phyloP scores from a whole-genome alignment of 768 basidiomycete genomes.

The Boletus tylopilopsis region DNA sequence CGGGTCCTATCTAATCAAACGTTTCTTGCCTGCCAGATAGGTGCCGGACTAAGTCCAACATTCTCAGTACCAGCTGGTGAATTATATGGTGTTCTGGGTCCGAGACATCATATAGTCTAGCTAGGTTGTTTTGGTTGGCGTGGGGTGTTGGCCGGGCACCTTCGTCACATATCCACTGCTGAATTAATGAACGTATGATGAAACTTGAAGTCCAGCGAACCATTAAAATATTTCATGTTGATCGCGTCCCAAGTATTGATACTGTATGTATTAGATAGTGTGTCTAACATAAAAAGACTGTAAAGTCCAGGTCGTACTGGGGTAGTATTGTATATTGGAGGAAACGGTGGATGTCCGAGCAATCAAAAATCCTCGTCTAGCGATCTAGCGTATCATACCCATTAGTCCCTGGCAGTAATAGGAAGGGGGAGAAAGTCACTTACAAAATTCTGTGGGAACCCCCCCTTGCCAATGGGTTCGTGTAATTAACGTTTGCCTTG shows the following conservation, averaged over 20 bases:
- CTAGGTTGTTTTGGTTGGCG: no score
- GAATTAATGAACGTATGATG: no score
- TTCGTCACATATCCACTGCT: constrained; percentile 88
- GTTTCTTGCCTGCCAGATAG: no score
- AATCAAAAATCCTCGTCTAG: constrained; percentile 20
- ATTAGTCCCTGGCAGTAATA: background rate
- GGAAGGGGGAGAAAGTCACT: constrained; percentile 14
- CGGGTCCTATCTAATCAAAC: no score
- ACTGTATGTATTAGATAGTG: background rate
- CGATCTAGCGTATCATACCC: constrained; percentile 1
- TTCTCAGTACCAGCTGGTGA: constrained; percentile 47
- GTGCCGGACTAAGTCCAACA: background rate
- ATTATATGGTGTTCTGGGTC: constrained; percentile 86
- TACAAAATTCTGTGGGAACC: constrained; percentile 31
- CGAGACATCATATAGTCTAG: constrained; percentile 57
- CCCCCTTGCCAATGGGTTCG: constrained; percentile 1
- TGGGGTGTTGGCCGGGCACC: constrained; percentile 91
- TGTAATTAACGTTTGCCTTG: constrained; percentile 51
- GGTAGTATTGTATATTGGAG: background rate
- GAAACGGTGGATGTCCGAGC: background rate
- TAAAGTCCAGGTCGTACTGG: no score
- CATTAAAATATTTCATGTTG: no score
- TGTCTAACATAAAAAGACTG: background rate
- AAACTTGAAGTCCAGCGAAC: no score
- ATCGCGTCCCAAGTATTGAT: background rate